A percentile compares a stretch with the other conserved stretches of the same genome.
Conservation (phyloP, 805 yeast genomes). For the Dipodascopsis tothii region DNA sequence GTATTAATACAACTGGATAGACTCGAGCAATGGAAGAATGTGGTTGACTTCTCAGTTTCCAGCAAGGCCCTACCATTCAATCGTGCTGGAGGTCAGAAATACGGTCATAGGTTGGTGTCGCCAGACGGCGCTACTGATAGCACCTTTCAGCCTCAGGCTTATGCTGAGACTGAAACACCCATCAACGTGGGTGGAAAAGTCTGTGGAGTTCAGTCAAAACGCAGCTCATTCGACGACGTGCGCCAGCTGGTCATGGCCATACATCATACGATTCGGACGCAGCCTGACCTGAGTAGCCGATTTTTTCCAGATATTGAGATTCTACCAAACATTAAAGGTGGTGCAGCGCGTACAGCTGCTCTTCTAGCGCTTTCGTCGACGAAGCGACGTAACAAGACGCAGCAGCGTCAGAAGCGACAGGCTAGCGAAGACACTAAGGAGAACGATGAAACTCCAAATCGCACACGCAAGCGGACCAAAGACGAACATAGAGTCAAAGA, state of each 20-base stretch:
- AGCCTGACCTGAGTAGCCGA: constrained; percentile 2
- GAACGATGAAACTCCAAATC: no score
- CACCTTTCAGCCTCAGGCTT: no score
- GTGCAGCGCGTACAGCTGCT: neutral
- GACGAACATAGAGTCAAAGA: no score
- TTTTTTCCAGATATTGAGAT: constrained; percentile 16
- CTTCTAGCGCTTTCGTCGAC: neutral
- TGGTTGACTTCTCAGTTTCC: constrained; percentile 7
- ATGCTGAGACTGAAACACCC: no score
- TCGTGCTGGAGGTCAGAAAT: no score
- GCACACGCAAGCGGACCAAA: no score
- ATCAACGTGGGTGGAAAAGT: neutral
- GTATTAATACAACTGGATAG: constrained; percentile 17
- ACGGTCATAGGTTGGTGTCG: no score
- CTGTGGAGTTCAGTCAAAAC: neutral
- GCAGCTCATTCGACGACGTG: constrained; percentile 5
- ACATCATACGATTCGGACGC: constrained; percentile 1
- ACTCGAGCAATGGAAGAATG: constrained; percentile 19
- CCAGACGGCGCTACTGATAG: no score
- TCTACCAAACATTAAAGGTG: constrained; percentile 7
- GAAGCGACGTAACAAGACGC: neutral
- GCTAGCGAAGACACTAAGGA: no score
- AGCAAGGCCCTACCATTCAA: no score
- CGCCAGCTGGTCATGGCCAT: constrained; percentile 6
- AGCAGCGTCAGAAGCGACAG: neutral